Conservation (phyloP, 2,329 filamentous ascomycete species). For the Achaetomium macrosporum region DNA sequence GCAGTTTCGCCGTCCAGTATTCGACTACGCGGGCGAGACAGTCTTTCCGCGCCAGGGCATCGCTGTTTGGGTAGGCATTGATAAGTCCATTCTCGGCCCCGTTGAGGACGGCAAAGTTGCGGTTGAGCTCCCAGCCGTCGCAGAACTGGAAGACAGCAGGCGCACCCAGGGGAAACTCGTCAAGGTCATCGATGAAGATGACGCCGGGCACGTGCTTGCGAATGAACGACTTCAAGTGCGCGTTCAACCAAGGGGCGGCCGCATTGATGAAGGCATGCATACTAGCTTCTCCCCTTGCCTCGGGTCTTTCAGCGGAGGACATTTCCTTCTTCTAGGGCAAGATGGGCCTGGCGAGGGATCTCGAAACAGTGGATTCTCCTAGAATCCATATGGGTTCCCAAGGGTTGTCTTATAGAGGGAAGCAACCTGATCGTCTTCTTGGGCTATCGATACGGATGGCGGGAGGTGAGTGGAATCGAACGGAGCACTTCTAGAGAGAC, state of each 20-base stretch:
- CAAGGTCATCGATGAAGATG: slow-evolving; percentile 28
- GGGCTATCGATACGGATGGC: no score
- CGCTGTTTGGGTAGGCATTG: slow-evolving; percentile 36
- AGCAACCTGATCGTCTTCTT: no score
- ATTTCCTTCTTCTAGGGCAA: slow-evolving; percentile 13
- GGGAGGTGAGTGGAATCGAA: no score
- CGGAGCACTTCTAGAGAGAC: no score
- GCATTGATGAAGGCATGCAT: slow-evolving; percentile 28
- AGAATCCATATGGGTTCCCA: background rate
- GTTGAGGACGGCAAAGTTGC: slow-evolving; percentile 32
- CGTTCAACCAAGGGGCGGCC: slow-evolving; percentile 29
- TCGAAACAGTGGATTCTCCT: slow-evolving; percentile 4
- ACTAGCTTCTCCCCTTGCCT: background rate
- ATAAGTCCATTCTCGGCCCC: slow-evolving; percentile 27
- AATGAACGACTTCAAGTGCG: slow-evolving; percentile 30
- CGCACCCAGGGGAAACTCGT: slow-evolving; percentile 25
- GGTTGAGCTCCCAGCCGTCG: slow-evolving; percentile 32
- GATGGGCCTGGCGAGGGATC: slow-evolving; percentile 15
- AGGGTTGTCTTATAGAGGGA: no score
- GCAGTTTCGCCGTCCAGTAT: slow-evolving; percentile 34
- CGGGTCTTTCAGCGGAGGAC: slow-evolving; percentile 7
- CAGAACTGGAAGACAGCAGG: slow-evolving; percentile 30
- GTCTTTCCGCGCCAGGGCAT: slow-evolving; percentile 35
- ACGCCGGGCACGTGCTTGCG: slow-evolving; percentile 26
- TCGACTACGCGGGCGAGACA: slow-evolving; percentile 32